These are phyloP conservation scores for Aspergillus hortae DNA, from an alignment of 2,329 filamentous ascomycete species.

Conservation along the genomic window DNA sequence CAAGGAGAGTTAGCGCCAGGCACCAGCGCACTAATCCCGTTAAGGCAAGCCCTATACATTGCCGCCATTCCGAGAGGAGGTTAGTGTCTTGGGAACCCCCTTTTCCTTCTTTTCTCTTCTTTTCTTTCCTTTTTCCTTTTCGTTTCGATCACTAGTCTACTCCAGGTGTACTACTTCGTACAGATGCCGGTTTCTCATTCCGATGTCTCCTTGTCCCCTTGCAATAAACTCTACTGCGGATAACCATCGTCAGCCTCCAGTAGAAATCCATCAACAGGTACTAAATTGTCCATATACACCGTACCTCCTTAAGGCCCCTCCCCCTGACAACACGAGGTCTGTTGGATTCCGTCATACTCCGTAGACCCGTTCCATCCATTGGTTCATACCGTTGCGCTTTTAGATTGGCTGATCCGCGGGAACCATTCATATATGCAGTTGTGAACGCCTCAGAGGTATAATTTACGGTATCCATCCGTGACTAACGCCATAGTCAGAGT, in stretches of 20 bases:
- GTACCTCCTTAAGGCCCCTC: not conserved
- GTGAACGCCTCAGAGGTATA: not conserved
- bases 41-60: not conserved
- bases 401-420: constrained; percentile 12
- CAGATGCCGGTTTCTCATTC: too few species aligned
- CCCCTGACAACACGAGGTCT: not conserved
- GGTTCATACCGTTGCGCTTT: constrained; percentile 11
- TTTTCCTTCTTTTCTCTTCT: not conserved
- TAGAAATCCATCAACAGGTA: too few species aligned
- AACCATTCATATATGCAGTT: not conserved
- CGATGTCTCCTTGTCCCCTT: too few species aligned
- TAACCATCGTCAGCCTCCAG: too few species aligned
- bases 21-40: not conserved
- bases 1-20: not conserved
- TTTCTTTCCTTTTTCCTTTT: not conserved
- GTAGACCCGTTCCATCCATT: constrained; percentile 8
- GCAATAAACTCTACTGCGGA: too few species aligned
- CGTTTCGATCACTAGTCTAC: too few species aligned
- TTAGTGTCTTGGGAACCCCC: constrained; percentile 1
- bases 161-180: not conserved
- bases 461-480: too few species aligned
- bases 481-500: too few species aligned
- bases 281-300: too few species aligned
- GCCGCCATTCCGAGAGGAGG: not conserved
- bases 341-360: not conserved